Conservation (phyloP, 2,329 filamentous ascomycete species). For the Xylariaceae sp. region DNA sequence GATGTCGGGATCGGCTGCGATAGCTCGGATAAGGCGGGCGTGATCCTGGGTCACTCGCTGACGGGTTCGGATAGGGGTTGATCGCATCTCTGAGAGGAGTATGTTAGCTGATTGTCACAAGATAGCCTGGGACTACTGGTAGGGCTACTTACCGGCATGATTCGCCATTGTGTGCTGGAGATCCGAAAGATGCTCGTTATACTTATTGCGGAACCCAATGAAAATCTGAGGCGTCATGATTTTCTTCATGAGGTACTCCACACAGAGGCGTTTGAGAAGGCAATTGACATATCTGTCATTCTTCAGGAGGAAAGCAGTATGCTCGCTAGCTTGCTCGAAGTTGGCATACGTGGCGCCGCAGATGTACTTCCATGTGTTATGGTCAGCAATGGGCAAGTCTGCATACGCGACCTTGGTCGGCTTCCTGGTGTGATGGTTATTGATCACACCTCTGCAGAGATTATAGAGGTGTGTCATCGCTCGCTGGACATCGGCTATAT, state of each 20-base stretch:
- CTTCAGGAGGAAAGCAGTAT: slow-evolving; percentile 24
- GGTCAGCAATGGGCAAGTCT: slow-evolving; percentile 18
- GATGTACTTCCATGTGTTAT: slow-evolving; percentile 27
- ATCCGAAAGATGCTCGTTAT: slow-evolving; percentile 26
- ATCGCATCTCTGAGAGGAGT: slow-evolving; percentile 7
- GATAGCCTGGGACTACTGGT: background rate
- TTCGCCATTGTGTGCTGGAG: slow-evolving; percentile 24
- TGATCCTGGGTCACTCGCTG: slow-evolving; percentile 31
- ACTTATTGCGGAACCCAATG: slow-evolving; percentile 24
- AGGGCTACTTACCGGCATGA: slow-evolving; percentile 14
- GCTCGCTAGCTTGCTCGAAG: slow-evolving; percentile 18
- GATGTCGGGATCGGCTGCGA: slow-evolving; percentile 11
- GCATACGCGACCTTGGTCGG: slow-evolving; percentile 17
- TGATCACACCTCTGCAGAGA: slow-evolving; percentile 27
- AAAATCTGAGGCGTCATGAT: slow-evolving; percentile 28
- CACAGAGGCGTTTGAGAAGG: slow-evolving; percentile 26
- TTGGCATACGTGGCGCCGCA: slow-evolving; percentile 22
- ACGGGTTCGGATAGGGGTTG: slow-evolving; percentile 13
- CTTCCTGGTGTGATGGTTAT: slow-evolving; percentile 20
- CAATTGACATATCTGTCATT: slow-evolving; percentile 21
- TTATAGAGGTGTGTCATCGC: slow-evolving; percentile 25
- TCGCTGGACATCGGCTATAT: slow-evolving; percentile 20
- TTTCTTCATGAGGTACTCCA: slow-evolving; percentile 30
- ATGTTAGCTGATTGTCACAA: slow-evolving; percentile 9
- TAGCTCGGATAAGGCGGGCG: slow-evolving; percentile 24